A percentile compares a stretch with the other conserved stretches of the same genome.
These are phyloP conservation scores for Casaregolazyma suthepensis DNA, from an alignment of 1,139 yeast genomes.

Conservation along the genomic window DNA sequence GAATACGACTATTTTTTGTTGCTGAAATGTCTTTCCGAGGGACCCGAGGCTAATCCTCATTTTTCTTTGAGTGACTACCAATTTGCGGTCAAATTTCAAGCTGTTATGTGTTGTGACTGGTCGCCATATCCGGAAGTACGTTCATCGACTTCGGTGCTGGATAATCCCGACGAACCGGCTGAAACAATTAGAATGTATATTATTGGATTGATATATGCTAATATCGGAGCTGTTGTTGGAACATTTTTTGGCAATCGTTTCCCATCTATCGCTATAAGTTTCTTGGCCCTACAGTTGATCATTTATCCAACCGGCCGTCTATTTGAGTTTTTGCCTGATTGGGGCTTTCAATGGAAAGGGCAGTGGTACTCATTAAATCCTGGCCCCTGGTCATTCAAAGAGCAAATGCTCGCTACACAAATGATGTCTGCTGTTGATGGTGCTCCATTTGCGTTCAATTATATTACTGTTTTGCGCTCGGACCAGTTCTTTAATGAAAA, in stretches of 20 bases:
- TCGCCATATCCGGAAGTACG: slow-evolving; percentile 49
- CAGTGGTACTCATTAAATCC: slow-evolving; percentile 43
- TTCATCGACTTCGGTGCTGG: slow-evolving; percentile 41
- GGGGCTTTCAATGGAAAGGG: slow-evolving; percentile 39
- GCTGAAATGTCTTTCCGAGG: slow-evolving; percentile 25
- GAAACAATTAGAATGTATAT: slow-evolving; percentile 47
- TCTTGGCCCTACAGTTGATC: slow-evolving; percentile 40
- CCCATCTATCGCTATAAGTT: slow-evolving; percentile 44
- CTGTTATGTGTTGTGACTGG: slow-evolving; percentile 39
- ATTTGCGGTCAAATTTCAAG: slow-evolving; percentile 34
- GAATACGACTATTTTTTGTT: slow-evolving; percentile 24
- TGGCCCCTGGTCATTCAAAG: slow-evolving; percentile 63
- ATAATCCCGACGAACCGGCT: slow-evolving; percentile 38
- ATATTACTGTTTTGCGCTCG: slow-evolving; percentile 28
- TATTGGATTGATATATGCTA: slow-evolving; percentile 27
- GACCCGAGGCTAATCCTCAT: slow-evolving; percentile 15
- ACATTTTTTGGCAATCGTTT: slow-evolving; percentile 47
- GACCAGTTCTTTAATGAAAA: slow-evolving; percentile 26
- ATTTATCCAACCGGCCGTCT: slow-evolving; percentile 19
- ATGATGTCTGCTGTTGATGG: slow-evolving; percentile 41
- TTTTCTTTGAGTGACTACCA: slow-evolving; percentile 27
- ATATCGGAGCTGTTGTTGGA: slow-evolving; percentile 47
- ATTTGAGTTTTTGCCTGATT: slow-evolving; percentile 40
- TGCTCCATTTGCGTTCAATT: slow-evolving; percentile 37
- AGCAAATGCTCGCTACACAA: slow-evolving; percentile 56